A percentile compares a stretch with the other conserved stretches of the same genome.
Evolutionary conservation across 352 stramenopile genomes (phyloP).

Genomic region (Phytophthora aleatoria): DNA sequence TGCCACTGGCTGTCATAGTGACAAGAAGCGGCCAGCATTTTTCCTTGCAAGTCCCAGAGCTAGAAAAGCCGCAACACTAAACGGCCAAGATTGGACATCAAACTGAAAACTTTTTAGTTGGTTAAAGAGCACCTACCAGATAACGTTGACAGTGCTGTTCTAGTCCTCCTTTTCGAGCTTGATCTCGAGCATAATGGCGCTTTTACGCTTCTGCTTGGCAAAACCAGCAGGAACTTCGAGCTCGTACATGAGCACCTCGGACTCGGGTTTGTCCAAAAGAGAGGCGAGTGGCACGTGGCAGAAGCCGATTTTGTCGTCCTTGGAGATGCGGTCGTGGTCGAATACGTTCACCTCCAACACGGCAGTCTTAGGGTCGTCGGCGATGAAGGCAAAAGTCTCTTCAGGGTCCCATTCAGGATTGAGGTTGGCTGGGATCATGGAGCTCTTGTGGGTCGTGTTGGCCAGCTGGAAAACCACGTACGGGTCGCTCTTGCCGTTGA

Average conservation of each 20-base stretch:
- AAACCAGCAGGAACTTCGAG: constrained; percentile 56
- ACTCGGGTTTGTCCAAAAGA: constrained; percentile 47
- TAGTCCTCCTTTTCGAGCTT: constrained; percentile 66
- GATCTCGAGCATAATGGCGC: constrained; percentile 75
- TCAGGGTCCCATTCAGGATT: constrained; percentile 74
- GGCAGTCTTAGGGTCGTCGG: constrained; percentile 53
- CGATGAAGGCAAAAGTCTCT: constrained; percentile 70
- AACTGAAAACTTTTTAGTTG: constrained; percentile 18
- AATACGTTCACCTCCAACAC: constrained; percentile 73
- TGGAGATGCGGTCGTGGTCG: constrained; percentile 76
- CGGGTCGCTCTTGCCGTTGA: constrained; percentile 86
- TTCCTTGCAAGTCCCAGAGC: constrained; percentile 32
- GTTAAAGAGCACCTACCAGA: constrained; percentile 12
- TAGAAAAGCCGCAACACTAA: constrained; percentile 2
- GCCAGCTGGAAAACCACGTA: constrained; percentile 81
- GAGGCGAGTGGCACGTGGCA: constrained; percentile 54
- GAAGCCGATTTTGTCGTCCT: constrained; percentile 81
- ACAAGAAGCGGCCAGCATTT: constrained; percentile 32
- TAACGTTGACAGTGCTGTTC: background rate
- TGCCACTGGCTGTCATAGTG: constrained; percentile 26
- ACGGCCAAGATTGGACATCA: constrained; percentile 5
- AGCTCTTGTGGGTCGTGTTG: constrained; percentile 71
- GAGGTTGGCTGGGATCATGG: constrained; percentile 55
- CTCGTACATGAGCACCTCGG: constrained; percentile 70
- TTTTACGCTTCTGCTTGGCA: constrained; percentile 71